Base-by-base conservation (phyloP, 345 rosid genomes). In the Clausena lansium region DNA sequence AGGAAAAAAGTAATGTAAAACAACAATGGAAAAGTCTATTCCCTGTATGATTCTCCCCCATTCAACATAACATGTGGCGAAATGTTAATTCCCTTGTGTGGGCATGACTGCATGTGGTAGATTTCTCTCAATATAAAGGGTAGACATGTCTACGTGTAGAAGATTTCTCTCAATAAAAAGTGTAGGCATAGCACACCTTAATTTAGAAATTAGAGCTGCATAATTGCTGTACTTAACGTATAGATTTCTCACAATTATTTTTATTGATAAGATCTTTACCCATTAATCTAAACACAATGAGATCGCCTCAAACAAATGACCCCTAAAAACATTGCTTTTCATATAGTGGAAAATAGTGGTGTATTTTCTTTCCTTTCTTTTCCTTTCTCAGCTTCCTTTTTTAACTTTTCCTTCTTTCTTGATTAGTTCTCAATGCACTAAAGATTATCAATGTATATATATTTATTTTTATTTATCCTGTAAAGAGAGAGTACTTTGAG, bases 401-500 rank as follows among this genome's bases (percentile, higher is more conserved):
- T 45, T 11, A 45, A 11, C 57, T 27, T 39, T 10, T 25, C 15
- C 47, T 8, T 45, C 50, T 45, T 47, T 69, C 4, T 6, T 20
- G 25, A 39, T 39, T 70, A 28, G 24, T 50, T 69, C 19, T 27
- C 15, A 30, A 71, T 71, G 45, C 45, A 55, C 75, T 71, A 2
- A 20, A 71, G 15, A 50, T 50, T 28, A 9, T 0, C 0, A 45
- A 45, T n/a, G 5, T 22, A 4, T 9, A 33, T 5, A 45, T 47
- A 69, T 69, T 41, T n/a, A 38, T 41, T 24, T 28, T 71, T 54
- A 7, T 54, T 50, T 71, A 6, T 61, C 68, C 1, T 20, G n/a
- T 64, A 64, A 75, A 75, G 69, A 32, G 70, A 61, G 38, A 59
- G 45, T 61, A 8, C 69, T 74, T 74, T 74, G 2, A 61, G 54